Conservation (phyloP, 768 basidiomycete species). For the Aureoboletus auriporus region DNA sequence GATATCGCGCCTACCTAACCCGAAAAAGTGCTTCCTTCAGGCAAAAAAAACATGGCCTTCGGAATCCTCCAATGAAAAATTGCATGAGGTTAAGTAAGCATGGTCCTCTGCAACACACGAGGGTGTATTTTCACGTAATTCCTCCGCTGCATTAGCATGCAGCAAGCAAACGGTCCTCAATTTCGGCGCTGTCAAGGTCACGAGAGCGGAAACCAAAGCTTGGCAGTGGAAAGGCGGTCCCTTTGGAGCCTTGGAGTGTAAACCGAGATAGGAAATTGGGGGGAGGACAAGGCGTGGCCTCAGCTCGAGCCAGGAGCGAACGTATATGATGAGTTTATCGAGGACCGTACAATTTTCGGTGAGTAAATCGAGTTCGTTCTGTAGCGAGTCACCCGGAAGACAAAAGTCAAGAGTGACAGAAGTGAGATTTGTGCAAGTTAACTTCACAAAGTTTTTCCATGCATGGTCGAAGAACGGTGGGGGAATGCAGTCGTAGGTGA, state of each 20-base stretch:
- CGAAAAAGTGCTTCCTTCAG: neutral
- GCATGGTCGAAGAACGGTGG: slow-evolving; percentile 25
- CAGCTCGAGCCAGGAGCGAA: slow-evolving; percentile 24
- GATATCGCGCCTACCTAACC: neutral
- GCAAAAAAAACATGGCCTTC: slow-evolving; percentile 15
- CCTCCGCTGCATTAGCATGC: slow-evolving; percentile 11
- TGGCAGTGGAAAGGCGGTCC: slow-evolving; percentile 12
- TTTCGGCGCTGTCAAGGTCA: slow-evolving; percentile 17
- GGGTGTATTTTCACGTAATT: slow-evolving; percentile 8
- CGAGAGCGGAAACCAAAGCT: slow-evolving; percentile 20
- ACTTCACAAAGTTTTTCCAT: slow-evolving; percentile 25
- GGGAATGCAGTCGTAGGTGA: slow-evolving; percentile 30
- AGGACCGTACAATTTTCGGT: slow-evolving; percentile 22
- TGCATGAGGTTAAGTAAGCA: slow-evolving; percentile 2
- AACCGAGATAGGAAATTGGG: slow-evolving; percentile 22
- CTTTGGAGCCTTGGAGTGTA: slow-evolving; percentile 18
- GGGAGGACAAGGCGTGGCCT: slow-evolving; percentile 19
- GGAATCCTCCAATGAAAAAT: slow-evolving; percentile 21
- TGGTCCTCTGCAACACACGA: slow-evolving; percentile 9
- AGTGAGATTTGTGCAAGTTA: slow-evolving; percentile 25
- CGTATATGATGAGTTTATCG: slow-evolving; percentile 23
- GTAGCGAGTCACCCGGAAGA: slow-evolving; percentile 21
- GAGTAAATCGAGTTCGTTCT: slow-evolving; percentile 22
- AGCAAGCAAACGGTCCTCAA: slow-evolving; percentile 20
- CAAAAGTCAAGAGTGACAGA: slow-evolving; percentile 26